phyloP scores from a whole-genome alignment of 371 early-diverging fungal genomes.

The Coemansia linderi region DNA sequence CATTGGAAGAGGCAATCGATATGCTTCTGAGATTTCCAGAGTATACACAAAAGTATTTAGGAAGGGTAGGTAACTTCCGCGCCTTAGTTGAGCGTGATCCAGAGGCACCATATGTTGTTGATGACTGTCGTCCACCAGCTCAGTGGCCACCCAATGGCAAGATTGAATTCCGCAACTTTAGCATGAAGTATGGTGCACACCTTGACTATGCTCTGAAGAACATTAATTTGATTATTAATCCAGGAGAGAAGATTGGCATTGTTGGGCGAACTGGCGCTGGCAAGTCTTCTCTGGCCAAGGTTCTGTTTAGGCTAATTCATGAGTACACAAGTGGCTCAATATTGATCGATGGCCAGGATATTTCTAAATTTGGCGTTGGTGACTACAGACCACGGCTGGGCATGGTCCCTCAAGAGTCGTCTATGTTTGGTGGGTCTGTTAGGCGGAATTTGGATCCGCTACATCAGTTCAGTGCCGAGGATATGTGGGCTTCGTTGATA shows the following conservation, averaged over 20 bases:
- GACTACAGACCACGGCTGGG: conserved; percentile 57
- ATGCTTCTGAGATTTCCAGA: no score
- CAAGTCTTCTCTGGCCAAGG: conserved; percentile 25
- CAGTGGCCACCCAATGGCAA: conserved; percentile 12
- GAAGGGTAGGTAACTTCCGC: background rate
- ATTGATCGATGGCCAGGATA: conserved; percentile 13
- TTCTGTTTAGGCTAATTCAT: conserved; percentile 28
- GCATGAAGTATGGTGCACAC: conserved; percentile 19
- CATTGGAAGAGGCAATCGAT: background rate
- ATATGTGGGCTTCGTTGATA: conserved; percentile 68
- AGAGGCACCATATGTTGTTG: conserved; percentile 11
- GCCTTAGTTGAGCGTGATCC: conserved; percentile 41
- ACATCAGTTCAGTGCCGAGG: conserved; percentile 58
- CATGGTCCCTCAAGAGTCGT: conserved; percentile 78
- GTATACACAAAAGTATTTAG: conserved; percentile 50
- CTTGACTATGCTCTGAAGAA: conserved; percentile 10
- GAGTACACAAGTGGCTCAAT: conserved; percentile 12
- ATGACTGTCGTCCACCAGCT: background rate
- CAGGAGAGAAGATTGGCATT: conserved; percentile 29
- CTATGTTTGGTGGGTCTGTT: conserved; percentile 62
- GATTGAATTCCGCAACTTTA: conserved; percentile 23
- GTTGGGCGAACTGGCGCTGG: conserved; percentile 34
- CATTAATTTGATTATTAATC: conserved; percentile 7
- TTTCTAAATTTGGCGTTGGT: background rate
- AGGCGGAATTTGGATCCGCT: conserved; percentile 71